phyloP scores from a whole-genome alignment of 129 eudicot species.

The Glebionis coronaria region DNA sequence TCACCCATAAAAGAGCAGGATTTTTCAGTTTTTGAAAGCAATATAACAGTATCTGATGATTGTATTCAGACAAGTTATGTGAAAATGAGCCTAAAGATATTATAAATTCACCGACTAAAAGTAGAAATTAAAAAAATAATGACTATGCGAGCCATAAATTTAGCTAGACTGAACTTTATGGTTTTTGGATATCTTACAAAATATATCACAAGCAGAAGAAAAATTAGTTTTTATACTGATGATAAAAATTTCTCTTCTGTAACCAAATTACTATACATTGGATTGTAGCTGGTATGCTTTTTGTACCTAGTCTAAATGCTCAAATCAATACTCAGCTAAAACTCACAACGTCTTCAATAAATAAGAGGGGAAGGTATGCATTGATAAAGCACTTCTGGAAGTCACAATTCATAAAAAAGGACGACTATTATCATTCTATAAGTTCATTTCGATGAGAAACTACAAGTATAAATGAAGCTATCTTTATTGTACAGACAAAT shows the following conservation, averaged over 20 bases:
- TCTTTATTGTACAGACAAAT: no score
- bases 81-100: not conserved
- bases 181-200: no score
- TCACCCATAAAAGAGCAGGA: not conserved
- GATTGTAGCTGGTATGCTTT: constrained; percentile 5
- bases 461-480: no score
- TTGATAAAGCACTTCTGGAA: no score
- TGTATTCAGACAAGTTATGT: not conserved
- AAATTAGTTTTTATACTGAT: not conserved
- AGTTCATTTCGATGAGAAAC: no score
- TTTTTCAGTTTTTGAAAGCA: not conserved
- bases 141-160: no score
- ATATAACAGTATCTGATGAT: not conserved
- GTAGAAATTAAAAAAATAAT: not conserved
- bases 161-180: no score
- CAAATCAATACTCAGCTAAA: not conserved
- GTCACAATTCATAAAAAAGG: no score
- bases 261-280: not conserved
- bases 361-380: no score
- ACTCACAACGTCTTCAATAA: no score
- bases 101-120: constrained; percentile 1
- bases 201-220: no score
- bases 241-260: not conserved
- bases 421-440: no score
- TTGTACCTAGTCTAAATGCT: constrained; percentile 1